Base-by-base conservation (phyloP, 345 rosid species). In the Trapa incisa region DNA sequence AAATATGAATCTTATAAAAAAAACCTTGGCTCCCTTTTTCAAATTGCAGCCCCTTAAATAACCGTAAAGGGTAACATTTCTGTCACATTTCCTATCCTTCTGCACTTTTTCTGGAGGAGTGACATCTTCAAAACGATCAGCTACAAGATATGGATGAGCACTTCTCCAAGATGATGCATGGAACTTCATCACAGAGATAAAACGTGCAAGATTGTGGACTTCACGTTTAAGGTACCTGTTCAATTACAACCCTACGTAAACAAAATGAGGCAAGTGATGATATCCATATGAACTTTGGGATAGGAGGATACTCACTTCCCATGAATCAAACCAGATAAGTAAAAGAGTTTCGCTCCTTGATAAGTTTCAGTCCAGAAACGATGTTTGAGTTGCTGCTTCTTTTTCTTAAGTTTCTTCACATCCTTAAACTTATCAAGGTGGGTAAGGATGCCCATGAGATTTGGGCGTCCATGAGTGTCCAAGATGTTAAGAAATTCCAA, bases 351-450 rank as follows among this genome's bases (percentile, higher is more conserved):
- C 48, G 99, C 97, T 61, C 99, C 99, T 67, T 74, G 77, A 73
- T 81, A 86, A 67, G 84, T 91, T 81, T 94, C 99, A 5, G 96
- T 87, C 99, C 97, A 88, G 75, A 91, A 94, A 60, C 97, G 99
- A 75, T 90, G 92, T 83, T 91, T 94, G 60, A 91, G 99, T 58
- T 85, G 86, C 72, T 87, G 87, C 71, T 94, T 91, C 61, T 92
- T 91, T 79, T 89, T 91, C 82, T 73, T 91, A 68, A 91, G 83
- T 78, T 89, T 94, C 81, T 89, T 94, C 56, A 81, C 89, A 75
- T 94, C 97, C 75, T 82, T 86, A 76, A 94, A 94, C 77, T 87
- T 83, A 74, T 94, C 99, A 66, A 94, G 96, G 76, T 91, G 97
- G 50, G 99, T 91, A 68, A 94, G 96, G 67, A 94, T 96, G 68